These are phyloP conservation scores for Hypoxylon subgilvum DNA, from an alignment of 495 filamentous ascomycete species.

Conservation along the genomic window DNA sequence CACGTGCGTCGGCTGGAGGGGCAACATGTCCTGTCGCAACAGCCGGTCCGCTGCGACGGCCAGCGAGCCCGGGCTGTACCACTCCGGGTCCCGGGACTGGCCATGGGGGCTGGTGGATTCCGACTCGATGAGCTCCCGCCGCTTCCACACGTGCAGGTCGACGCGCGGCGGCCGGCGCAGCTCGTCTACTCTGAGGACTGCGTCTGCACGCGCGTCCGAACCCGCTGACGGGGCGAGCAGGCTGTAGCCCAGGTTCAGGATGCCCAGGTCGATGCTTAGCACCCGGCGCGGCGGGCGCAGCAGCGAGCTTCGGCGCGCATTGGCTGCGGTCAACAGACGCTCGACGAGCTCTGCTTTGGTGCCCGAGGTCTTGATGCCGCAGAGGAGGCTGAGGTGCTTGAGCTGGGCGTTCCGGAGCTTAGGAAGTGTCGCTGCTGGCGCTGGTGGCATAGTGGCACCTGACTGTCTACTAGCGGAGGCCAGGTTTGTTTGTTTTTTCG, in stretches of 20 bases:
- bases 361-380: slow-evolving; percentile 29
- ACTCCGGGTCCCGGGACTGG: slow-evolving; percentile 39
- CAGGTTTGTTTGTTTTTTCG: no score
- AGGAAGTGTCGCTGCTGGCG: slow-evolving; percentile 4
- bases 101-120: no score
- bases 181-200: background rate
- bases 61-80: slow-evolving; percentile 64
- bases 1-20: slow-evolving; percentile 62
- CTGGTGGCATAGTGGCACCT: slow-evolving; percentile 29
- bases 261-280: slow-evolving; percentile 86
- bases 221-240: slow-evolving; percentile 55
- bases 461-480: no score
- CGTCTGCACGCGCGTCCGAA: slow-evolving; percentile 12
- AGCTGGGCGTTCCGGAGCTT: slow-evolving; percentile 18
- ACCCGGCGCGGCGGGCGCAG: slow-evolving; percentile 48
- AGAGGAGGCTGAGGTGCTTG: slow-evolving; percentile 29
- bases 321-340: slow-evolving; percentile 15
- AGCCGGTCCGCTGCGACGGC: slow-evolving; percentile 68
- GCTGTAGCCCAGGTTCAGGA: slow-evolving; percentile 82
- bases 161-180: slow-evolving; percentile 22
- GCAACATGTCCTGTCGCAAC: slow-evolving; percentile 53
- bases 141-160: slow-evolving; percentile 42
- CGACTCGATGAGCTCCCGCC: slow-evolving; percentile 41
- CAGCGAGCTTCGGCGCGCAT: slow-evolving; percentile 1
- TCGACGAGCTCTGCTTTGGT: slow-evolving; percentile 27